phyloP scores from a whole-genome alignment of 805 yeast genomes.

The Ogataea paradorogensis region DNA sequence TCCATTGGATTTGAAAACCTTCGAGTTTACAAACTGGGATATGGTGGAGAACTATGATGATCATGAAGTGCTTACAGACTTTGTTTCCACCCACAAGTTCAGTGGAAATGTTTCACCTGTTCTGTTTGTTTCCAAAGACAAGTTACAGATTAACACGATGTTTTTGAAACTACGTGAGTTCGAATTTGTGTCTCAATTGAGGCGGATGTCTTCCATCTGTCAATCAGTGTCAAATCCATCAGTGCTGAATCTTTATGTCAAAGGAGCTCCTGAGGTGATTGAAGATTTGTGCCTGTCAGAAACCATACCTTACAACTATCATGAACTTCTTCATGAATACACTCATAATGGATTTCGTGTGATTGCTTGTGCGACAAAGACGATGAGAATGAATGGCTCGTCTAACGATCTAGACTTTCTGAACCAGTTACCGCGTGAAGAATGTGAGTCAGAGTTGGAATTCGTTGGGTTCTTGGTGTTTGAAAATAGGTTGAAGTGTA shows the following conservation, averaged over 20 bases:
- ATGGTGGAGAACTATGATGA: constrained; percentile 63
- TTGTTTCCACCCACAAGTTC: constrained; percentile 28
- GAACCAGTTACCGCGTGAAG: constrained; percentile 54
- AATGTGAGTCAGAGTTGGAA: constrained; percentile 63
- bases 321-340: constrained; percentile 71
- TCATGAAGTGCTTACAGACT: constrained; percentile 25
- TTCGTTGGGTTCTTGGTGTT: constrained; percentile 89
- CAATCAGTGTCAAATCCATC: constrained; percentile 38
- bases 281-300: constrained; percentile 68
- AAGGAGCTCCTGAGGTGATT: constrained; percentile 98
- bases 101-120: constrained; percentile 45
- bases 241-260: constrained; percentile 55
- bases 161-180: constrained; percentile 49
- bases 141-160: constrained; percentile 26
- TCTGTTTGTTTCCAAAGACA: constrained; percentile 43
- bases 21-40: constrained; percentile 79
- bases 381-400: constrained; percentile 25
- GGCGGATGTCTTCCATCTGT: constrained; percentile 88
- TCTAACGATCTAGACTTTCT: constrained; percentile 44
- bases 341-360: constrained; percentile 95
- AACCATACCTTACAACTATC: constrained; percentile 71
- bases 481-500: constrained; percentile 81
- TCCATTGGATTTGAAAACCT: constrained; percentile 92
- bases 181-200: constrained; percentile 79
- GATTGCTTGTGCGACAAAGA: constrained; percentile 82